These are phyloP conservation scores for Simplicillium aogashimaense DNA, from an alignment of 2,329 filamentous ascomycete species.

Conservation along the genomic window DNA sequence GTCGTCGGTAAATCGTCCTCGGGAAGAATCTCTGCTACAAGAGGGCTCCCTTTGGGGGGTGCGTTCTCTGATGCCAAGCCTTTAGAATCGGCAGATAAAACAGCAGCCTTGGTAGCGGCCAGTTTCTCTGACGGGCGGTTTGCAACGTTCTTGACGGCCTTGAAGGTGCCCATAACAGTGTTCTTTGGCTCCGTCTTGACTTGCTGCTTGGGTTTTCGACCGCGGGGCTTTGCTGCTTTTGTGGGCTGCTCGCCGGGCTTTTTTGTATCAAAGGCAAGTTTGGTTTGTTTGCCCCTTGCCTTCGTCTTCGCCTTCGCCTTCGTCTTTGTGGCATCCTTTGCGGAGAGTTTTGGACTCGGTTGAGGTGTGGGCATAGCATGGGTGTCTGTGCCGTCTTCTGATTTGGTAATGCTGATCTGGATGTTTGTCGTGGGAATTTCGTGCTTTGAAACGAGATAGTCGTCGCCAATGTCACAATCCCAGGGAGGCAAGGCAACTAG, in stretches of 20 bases:
- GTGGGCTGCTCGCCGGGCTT: slow-evolving; percentile 10
- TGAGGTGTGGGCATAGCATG: slow-evolving; percentile 47
- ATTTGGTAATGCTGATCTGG: slow-evolving; percentile 15
- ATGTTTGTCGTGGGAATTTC: slow-evolving; percentile 28
- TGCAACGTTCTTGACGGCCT: slow-evolving; percentile 27
- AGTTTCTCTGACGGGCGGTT: slow-evolving; percentile 13
- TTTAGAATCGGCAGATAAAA: neutral
- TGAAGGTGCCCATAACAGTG: slow-evolving; percentile 31
- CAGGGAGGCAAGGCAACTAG: slow-evolving; percentile 54
- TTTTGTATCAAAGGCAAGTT: slow-evolving; percentile 31
- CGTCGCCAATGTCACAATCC: slow-evolving; percentile 42
- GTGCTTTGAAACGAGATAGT: slow-evolving; percentile 35
- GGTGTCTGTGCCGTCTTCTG: slow-evolving; percentile 28
- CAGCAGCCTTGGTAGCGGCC: slow-evolving; percentile 1
- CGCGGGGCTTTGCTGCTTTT: slow-evolving; percentile 18
- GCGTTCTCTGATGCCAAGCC: neutral
- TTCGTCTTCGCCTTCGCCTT: slow-evolving; percentile 19
- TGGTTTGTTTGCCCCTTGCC: slow-evolving; percentile 39
- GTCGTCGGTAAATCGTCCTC: slow-evolving; percentile 8
- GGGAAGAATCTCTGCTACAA: no score
- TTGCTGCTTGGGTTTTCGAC: slow-evolving; percentile 21
- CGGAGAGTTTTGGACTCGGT: slow-evolving; percentile 42
- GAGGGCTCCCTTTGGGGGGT: neutral
- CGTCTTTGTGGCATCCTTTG: slow-evolving; percentile 6
- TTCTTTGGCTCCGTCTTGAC: slow-evolving; percentile 26